Evolutionary conservation across 164 flowering plant genomes (phyloP).

Genomic region (Hamamelis virginiana): DNA sequence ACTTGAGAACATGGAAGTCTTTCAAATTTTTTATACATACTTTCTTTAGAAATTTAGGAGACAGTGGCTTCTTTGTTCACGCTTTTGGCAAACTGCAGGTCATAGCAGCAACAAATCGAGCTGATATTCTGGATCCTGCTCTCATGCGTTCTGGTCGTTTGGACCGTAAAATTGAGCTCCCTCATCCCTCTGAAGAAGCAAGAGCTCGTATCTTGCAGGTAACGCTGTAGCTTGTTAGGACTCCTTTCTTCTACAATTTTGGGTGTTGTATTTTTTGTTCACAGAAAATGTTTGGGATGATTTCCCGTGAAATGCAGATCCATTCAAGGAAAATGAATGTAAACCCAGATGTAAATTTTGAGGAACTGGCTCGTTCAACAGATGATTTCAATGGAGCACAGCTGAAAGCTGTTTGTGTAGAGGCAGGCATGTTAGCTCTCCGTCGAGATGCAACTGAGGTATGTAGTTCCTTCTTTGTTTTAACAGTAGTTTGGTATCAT

Average conservation of each 20-base stretch:
- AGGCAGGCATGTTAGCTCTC: constrained; percentile 98
- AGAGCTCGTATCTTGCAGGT: constrained; percentile 97
- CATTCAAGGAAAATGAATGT: constrained; percentile 99
- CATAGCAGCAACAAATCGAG: constrained; percentile 94
- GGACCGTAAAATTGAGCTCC: constrained; percentile 94
- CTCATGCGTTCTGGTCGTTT: constrained; percentile 96
- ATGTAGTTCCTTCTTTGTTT: too few relatives aligned
- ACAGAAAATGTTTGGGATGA: too few relatives aligned
- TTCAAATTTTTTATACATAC: background rate
- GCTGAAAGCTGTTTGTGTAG: constrained; percentile 96
- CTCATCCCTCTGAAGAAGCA: constrained; percentile 97
- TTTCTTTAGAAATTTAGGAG: background rate
- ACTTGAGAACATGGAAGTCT: background rate
- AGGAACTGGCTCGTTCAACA: constrained; percentile 95
- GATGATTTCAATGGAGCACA: constrained; percentile 99
- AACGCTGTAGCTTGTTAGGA: too few relatives aligned
- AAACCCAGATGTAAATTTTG: constrained; percentile 93
- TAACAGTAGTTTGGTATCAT: too few relatives aligned
- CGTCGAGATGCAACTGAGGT: constrained; percentile 99
- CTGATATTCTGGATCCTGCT: constrained; percentile 97
- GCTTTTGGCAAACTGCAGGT: constrained; percentile 40
- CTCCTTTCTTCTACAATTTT: background rate
- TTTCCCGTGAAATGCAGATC: constrained; percentile 43
- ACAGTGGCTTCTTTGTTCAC: background rate
- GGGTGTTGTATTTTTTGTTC: background rate